Percentiles rank a stretch among this genome's conserved stretches.
Evolutionary conservation across 179 eudicot species (phyloP).

Genomic region (Drosera spatulata): DNA sequence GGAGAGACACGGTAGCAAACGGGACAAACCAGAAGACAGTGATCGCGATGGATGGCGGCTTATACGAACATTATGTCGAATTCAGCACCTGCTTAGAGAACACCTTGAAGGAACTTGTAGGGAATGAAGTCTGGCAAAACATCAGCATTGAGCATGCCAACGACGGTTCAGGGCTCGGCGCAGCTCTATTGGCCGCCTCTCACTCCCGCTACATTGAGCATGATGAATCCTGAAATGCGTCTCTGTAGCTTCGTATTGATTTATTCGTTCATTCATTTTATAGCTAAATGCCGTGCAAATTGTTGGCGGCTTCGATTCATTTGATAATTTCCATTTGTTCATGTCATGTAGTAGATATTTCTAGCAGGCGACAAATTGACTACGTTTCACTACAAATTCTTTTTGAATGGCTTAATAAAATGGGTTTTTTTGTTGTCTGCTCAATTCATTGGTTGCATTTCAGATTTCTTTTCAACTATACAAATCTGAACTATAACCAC

Average conservation of each 20-base stretch:
- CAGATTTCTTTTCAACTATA: too few species aligned
- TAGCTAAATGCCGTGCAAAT: neutral
- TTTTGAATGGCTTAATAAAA: neutral
- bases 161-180: slow-evolving; percentile 37
- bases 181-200: slow-evolving; percentile 39
- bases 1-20: slow-evolving; percentile 31
- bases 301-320: neutral
- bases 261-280: too few species aligned
- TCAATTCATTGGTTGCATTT: neutral
- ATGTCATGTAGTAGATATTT: neutral
- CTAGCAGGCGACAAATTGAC: neutral
- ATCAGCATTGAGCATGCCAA: slow-evolving; percentile 27
- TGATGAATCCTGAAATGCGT: neutral
- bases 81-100: slow-evolving; percentile 26
- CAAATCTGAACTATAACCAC: too few species aligned
- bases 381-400: neutral
- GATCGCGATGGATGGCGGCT: slow-evolving; percentile 69
- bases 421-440: neutral
- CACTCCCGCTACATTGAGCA: slow-evolving; percentile 21
- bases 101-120: slow-evolving; percentile 25
- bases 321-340: neutral
- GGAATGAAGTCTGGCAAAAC: slow-evolving; percentile 16
- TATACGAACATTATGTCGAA: slow-evolving; percentile 46
- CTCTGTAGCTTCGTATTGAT: neutral
- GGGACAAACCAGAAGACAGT: slow-evolving; percentile 42